Evolutionary conservation across 2,329 filamentous ascomycete genomes (phyloP).

Genomic region (Mariannaea elegans): DNA sequence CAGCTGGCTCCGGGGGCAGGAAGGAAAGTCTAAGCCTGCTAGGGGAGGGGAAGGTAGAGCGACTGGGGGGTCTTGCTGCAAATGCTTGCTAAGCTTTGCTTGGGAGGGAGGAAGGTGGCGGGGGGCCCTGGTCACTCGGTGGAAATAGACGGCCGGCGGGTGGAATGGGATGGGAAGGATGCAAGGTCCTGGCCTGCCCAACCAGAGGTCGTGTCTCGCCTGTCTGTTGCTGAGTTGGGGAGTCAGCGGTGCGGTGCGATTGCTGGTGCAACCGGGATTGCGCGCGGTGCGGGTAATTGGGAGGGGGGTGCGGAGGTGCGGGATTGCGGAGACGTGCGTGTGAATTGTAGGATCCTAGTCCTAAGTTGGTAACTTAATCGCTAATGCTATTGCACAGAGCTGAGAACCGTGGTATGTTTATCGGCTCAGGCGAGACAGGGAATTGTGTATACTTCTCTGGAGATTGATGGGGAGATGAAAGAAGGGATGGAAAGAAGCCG

Average conservation of each 20-base stretch:
- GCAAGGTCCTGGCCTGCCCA: slow-evolving; percentile 33
- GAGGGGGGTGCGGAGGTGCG: not conserved
- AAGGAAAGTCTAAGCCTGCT: slow-evolving; percentile 3
- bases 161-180: slow-evolving; percentile 32
- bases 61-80: slow-evolving; percentile 7
- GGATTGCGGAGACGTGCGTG: slow-evolving; percentile 2
- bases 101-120: slow-evolving; percentile 15
- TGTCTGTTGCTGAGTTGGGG: slow-evolving; percentile 42
- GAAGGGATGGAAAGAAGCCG: not conserved
- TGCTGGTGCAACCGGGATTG: slow-evolving; percentile 29
- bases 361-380: slow-evolving; percentile 1
- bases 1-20: not conserved
- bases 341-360: slow-evolving; percentile 12
- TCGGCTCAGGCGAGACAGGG: slow-evolving; percentile 15
- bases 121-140: slow-evolving; percentile 13
- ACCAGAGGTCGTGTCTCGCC: slow-evolving; percentile 32
- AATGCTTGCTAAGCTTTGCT: slow-evolving; percentile 18
- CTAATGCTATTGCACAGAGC: slow-evolving; percentile 16
- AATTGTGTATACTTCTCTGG: not conserved
- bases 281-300: slow-evolving; percentile 32
- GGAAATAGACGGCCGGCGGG: slow-evolving; percentile 17
- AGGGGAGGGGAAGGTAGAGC: not conserved
- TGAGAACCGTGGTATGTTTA: slow-evolving; percentile 14
- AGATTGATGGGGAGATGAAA: not conserved
- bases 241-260: slow-evolving; percentile 33